Conservation (phyloP, 106 monocot genomes). For the Phalaenopsis equestris region DNA sequence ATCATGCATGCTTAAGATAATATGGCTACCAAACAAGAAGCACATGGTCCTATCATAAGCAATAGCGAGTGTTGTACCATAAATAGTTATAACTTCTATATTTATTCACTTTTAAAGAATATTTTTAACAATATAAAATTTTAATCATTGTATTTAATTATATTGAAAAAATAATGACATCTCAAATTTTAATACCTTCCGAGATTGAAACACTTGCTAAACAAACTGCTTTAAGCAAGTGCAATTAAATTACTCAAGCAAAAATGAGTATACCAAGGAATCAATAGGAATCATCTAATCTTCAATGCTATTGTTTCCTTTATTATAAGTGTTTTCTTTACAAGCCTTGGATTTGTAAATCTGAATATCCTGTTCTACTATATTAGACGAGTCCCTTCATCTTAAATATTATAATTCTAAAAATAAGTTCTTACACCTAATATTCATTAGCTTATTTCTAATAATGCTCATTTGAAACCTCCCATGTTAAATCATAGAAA, state of each 20-base stretch:
- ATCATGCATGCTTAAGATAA: too few relatives aligned
- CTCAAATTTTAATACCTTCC: neutral
- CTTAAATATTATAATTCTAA: neutral
- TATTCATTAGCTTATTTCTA: too few relatives aligned
- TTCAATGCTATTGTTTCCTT: neutral
- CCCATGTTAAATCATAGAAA: too few relatives aligned
- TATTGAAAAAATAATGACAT: neutral
- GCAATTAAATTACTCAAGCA: neutral
- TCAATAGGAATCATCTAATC: neutral
- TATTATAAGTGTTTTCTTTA: neutral
- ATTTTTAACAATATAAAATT: neutral
- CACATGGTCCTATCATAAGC: neutral
- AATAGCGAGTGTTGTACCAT: neutral
- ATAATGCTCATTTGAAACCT: too few relatives aligned
- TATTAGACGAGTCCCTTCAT: neutral
- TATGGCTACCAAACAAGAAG: neutral
- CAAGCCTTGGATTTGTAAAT: neutral
- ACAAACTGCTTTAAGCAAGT: neutral
- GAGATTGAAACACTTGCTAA: neutral
- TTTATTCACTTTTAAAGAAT: neutral
- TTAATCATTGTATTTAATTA: neutral
- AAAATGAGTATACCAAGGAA: neutral
- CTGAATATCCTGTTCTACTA: neutral
- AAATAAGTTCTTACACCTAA: too few relatives aligned
- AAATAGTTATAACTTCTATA: neutral